Base-by-base conservation (phyloP, 495 filamentous ascomycete species). In the Xylaria bambusicola region DNA sequence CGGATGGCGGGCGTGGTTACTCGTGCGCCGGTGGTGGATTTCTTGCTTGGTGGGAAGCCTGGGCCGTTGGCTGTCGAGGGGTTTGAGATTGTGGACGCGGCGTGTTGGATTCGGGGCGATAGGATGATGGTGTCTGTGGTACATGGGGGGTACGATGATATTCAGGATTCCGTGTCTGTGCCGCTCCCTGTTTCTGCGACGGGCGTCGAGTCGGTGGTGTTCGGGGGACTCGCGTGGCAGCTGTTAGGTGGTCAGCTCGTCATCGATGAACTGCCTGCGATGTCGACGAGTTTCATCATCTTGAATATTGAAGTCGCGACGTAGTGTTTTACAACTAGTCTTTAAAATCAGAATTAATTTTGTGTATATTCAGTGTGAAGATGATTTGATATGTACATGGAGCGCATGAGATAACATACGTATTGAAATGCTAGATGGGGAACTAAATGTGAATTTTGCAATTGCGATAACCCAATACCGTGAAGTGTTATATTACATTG, bases 91-190 rank as follows among this genome's bases (percentile, higher is more conserved):
- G 60, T 82, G 15, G 80, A 82, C 61, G 75, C 66, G 50, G 73
- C 77, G 61, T 74, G 69, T 12, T 82, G 79, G 77, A 54, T 77
- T 26, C 38, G 35, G 18, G 76, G 52, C 26, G 17, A 40, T 18
- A 65, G 66, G 68, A 64, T 77, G 67, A 63, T 82, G 71, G 68
- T 82, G 3, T 73, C 74, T 6, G 69, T 82, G 18, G 77, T 77
- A 0, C 80, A 78, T 61, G 70, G 66, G 0, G 77, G 69, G 2
- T 71, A 74, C 51, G 68, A 61, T 1, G 66, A 68, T 3, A 54
- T 75, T 0, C 27, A 27, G 0, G 48, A 23, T 3, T 3, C 52
- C 2, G 66, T 77, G 9, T 62, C 65, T 10, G 50, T 78, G 13
- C 5, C 52, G 7, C 41, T 72, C 38, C 66, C 71, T 13, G 27